A percentile compares a stretch with the other conserved stretches of the same genome.
Evolutionary conservation across 2,329 filamentous ascomycete genomes (phyloP).

Genomic region (Venturia pyrina): DNA sequence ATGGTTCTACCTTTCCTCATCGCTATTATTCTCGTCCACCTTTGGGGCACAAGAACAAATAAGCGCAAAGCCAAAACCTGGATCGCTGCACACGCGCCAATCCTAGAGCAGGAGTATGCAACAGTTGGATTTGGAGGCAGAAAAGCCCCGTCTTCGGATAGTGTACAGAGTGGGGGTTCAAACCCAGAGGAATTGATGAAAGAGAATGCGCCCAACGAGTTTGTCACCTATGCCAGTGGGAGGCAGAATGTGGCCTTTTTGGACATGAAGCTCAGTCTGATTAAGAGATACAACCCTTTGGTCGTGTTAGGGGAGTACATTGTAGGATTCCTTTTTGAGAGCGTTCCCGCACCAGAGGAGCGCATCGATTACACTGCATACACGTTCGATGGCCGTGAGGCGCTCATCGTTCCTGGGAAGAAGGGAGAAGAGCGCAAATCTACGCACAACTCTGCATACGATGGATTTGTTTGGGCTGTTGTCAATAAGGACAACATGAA

Average conservation of each 20-base stretch:
- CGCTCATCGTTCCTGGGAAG: slow-evolving; percentile 56
- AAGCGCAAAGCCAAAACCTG: slow-evolving; percentile 69
- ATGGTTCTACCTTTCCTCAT: slow-evolving; percentile 67
- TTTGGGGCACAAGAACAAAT: slow-evolving; percentile 74
- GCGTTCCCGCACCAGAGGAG: slow-evolving; percentile 59
- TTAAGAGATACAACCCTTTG: slow-evolving; percentile 80
- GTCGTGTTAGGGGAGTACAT: slow-evolving; percentile 55
- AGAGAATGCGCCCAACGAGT: slow-evolving; percentile 84
- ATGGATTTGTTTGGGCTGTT: slow-evolving; percentile 88
- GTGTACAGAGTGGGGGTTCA: slow-evolving; percentile 33
- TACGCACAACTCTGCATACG: slow-evolving; percentile 54
- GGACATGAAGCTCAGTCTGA: slow-evolving; percentile 71
- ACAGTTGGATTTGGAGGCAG: slow-evolving; percentile 66
- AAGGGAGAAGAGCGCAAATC: slow-evolving; percentile 52
- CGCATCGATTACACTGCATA: slow-evolving; percentile 68
- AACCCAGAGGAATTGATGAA: slow-evolving; percentile 56
- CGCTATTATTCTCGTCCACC: slow-evolving; percentile 65
- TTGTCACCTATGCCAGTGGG: slow-evolving; percentile 76
- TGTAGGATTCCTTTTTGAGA: slow-evolving; percentile 72
- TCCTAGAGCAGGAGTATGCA: slow-evolving; percentile 73
- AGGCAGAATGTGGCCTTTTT: slow-evolving; percentile 87
- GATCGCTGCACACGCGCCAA: slow-evolving; percentile 62
- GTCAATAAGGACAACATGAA: slow-evolving; percentile 96
- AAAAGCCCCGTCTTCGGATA: slow-evolving; percentile 37
- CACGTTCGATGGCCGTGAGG: slow-evolving; percentile 87